Percentiles rank a stretch among this genome's conserved stretches.
phyloP scores from a whole-genome alignment of 345 rosid genomes.

The Gossypium rotundifolium region DNA sequence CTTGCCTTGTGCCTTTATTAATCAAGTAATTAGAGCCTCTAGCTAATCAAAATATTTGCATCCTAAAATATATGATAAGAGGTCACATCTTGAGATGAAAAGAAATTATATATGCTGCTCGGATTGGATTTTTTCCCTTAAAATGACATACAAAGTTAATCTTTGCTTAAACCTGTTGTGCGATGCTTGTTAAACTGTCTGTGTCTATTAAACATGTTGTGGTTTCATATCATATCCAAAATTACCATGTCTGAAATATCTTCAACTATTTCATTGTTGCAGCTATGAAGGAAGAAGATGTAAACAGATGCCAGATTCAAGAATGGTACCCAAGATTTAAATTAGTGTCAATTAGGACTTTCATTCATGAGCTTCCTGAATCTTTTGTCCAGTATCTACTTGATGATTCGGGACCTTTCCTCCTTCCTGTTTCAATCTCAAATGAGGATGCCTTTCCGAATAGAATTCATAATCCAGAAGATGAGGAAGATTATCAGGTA shows the following conservation, averaged over 20 bases:
- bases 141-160: too few relatives aligned
- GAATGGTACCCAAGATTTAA: conserved; percentile 82
- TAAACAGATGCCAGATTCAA: conserved; percentile 74
- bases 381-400: conserved; percentile 61
- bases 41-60: too few relatives aligned
- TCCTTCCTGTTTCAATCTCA: conserved; percentile 57
- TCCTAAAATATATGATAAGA: too few relatives aligned
- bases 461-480: conserved; percentile 53
- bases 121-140: too few relatives aligned
- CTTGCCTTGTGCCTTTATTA: too few relatives aligned
- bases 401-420: conserved; percentile 69
- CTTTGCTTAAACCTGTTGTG: too few relatives aligned
- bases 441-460: conserved; percentile 72
- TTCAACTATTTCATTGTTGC: neutral
- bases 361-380: conserved; percentile 66
- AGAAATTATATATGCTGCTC: too few relatives aligned
- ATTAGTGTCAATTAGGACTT: conserved; percentile 57
- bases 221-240: too few relatives aligned
- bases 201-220: too few relatives aligned
- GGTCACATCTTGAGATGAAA: too few relatives aligned
- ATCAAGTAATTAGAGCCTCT: too few relatives aligned
- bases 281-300: conserved; percentile 65
- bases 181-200: too few relatives aligned
- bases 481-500: conserved; percentile 61
- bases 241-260: neutral